Percentiles rank a stretch among this genome's conserved stretches.
Conservation (phyloP, 768 basidiomycete genomes). For the Lactarius quietus region DNA sequence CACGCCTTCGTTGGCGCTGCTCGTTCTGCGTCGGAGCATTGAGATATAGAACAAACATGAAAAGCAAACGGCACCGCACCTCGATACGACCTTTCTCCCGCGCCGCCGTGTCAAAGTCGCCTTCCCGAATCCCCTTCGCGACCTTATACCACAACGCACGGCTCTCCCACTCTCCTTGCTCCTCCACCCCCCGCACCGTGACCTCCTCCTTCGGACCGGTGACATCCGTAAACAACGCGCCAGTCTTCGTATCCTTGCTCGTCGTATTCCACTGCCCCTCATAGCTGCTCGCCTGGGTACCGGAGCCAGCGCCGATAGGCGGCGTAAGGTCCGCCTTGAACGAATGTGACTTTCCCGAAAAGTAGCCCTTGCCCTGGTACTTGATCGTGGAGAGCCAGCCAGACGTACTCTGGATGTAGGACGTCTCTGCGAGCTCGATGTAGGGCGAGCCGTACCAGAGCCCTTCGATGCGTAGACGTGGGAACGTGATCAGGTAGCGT, state of each 20-base stretch:
- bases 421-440: constrained; percentile 83
- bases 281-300: constrained; percentile 40
- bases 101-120: constrained; percentile 90
- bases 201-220: constrained; percentile 72
- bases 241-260: constrained; percentile 50
- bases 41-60: not conserved
- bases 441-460: constrained; percentile 89
- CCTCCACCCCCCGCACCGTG: constrained; percentile 52
- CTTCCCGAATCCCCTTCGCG: constrained; percentile 85
- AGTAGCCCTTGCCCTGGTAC: constrained; percentile 96
- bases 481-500: constrained; percentile 88
- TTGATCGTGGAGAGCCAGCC: constrained; percentile 60
- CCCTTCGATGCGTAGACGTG: constrained; percentile 89
- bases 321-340: constrained; percentile 81
- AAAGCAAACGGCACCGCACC: constrained; percentile 39
- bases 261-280: constrained; percentile 82
- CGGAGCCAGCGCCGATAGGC: constrained; percentile 32
- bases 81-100: constrained; percentile 88
- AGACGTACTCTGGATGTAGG: constrained; percentile 67
- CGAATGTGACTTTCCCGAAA: constrained; percentile 86
- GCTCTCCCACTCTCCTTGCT: constrained; percentile 83
- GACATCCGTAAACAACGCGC: constrained; percentile 72
- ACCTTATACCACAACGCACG: constrained; percentile 81
- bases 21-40: constrained; percentile 60
- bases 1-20: constrained; percentile 82